Evolutionary conservation across 768 basidiomycete genomes (phyloP).

Genomic region (Kwoniella pini): DNA sequence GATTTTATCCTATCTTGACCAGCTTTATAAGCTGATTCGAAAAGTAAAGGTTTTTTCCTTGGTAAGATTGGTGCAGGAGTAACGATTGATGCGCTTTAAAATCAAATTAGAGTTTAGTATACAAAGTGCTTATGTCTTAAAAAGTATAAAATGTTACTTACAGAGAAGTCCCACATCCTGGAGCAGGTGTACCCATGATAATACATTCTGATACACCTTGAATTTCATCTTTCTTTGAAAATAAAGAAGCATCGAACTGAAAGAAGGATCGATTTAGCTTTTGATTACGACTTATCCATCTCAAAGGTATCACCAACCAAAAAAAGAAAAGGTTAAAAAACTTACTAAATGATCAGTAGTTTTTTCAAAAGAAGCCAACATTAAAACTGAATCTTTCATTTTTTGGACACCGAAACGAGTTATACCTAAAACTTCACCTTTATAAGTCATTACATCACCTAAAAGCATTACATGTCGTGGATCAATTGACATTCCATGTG

Average conservation of each 20-base stretch:
- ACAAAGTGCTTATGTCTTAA: not conserved
- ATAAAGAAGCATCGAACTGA: slow-evolving; percentile 89
- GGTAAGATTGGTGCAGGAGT: slow-evolving; percentile 52
- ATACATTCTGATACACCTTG: slow-evolving; percentile 98
- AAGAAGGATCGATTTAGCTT: not conserved
- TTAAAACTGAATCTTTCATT: slow-evolving; percentile 95
- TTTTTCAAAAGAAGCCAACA: slow-evolving; percentile 99
- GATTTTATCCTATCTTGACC: slow-evolving; percentile 24
- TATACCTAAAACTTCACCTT: slow-evolving; percentile 98
- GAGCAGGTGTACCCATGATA: slow-evolving; percentile 97
- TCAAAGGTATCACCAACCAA: no score
- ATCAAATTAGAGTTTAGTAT: not conserved
- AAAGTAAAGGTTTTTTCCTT: slow-evolving; percentile 50
- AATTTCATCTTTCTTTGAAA: slow-evolving; percentile 91
- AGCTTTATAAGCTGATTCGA: slow-evolving; percentile 52
- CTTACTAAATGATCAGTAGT: slow-evolving; percentile 87
- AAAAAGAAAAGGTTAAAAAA: not conserved
- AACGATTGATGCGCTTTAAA: slow-evolving; percentile 55
- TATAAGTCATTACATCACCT: slow-evolving; percentile 98
- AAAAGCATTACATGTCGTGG: slow-evolving; percentile 98
- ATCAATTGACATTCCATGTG: slow-evolving; percentile 97
- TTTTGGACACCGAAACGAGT: slow-evolving; percentile 98
- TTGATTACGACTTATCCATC: no score
- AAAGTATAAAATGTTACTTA: slow-evolving; percentile 54
- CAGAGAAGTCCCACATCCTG: slow-evolving; percentile 93